These are phyloP conservation scores for Sechiopsis laciniata DNA, from an alignment of 306 rosid species.

Conservation along the genomic window DNA sequence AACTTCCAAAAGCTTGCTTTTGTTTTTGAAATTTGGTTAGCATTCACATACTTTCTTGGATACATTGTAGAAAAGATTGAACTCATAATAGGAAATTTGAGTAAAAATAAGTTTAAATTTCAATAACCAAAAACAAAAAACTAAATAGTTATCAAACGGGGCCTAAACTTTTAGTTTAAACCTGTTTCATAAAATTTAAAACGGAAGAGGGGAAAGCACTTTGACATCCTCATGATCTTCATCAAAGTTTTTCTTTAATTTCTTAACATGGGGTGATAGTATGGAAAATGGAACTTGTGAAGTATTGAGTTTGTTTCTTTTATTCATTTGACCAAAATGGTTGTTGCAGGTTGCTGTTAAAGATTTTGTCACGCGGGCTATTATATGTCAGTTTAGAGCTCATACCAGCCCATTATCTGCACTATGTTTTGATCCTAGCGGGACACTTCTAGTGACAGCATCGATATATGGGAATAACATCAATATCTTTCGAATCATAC, in stretches of 20 bases:
- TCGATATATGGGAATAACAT: conserved; percentile 75
- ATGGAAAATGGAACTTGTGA: neutral
- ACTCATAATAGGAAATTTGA: too few relatives aligned
- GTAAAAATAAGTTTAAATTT: too few relatives aligned
- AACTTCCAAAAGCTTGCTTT: too few relatives aligned
- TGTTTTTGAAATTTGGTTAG: too few relatives aligned
- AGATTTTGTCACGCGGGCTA: conserved; percentile 62
- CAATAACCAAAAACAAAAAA: too few relatives aligned
- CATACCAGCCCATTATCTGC: conserved; percentile 90
- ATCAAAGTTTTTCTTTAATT: neutral
- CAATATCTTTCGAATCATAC: conserved; percentile 83
- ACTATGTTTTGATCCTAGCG: conserved; percentile 83
- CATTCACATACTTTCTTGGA: too few relatives aligned
- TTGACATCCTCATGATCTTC: neutral
- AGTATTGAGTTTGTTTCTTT: conserved; percentile 25
- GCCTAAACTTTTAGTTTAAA: neutral
- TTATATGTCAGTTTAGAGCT: conserved; percentile 79
- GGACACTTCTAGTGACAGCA: conserved; percentile 86
- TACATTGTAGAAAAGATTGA: too few relatives aligned
- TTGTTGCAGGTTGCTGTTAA: conserved; percentile 64
- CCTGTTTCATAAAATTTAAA: neutral
- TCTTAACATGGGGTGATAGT: conserved; percentile 6
- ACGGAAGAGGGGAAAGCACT: neutral
- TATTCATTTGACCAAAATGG: conserved; percentile 24
- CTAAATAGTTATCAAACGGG: too few relatives aligned